phyloP scores from a whole-genome alignment of 2,329 filamentous ascomycete species.

The Cadophora sp. region DNA sequence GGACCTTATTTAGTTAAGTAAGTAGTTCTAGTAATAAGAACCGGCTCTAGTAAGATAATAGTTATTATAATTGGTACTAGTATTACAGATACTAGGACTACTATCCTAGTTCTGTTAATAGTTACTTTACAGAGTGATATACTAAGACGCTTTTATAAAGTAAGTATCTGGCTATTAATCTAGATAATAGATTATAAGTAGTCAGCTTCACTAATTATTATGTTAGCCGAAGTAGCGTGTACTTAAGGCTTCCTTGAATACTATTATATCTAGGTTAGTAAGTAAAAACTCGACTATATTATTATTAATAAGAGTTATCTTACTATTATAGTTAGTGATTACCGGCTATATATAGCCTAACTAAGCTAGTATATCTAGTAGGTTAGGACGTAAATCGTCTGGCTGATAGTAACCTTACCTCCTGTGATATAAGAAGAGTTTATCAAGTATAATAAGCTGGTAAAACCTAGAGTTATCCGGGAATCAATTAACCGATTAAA shows the following conservation, averaged over 20 bases:
- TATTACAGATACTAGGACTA: conserved; percentile 26
- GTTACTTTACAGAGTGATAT: conserved; percentile 25
- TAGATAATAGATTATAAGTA: conserved; percentile 14
- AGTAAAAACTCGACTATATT: conserved; percentile 24
- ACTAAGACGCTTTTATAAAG: conserved; percentile 23
- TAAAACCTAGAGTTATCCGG: conserved; percentile 24
- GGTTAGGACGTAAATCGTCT: conserved; percentile 27
- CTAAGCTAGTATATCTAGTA: conserved; percentile 26
- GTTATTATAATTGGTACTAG: conserved; percentile 20
- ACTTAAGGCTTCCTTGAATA: conserved; percentile 29
- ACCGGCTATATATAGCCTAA: conserved; percentile 24
- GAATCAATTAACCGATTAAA: conserved; percentile 29
- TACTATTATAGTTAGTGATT: conserved; percentile 28
- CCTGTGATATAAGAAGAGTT: conserved; percentile 27
- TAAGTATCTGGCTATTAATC: conserved; percentile 21
- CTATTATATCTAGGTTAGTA: neutral
- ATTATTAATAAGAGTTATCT: too few species aligned
- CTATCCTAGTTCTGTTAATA: conserved; percentile 26
- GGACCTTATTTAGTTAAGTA: conserved; percentile 21
- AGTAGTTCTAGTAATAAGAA: conserved; percentile 26
- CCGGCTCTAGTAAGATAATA: conserved; percentile 24
- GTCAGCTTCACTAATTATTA: too few species aligned
- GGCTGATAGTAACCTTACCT: too few species aligned
- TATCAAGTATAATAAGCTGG: conserved; percentile 30
- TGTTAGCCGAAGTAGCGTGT: too few species aligned